Conservation (phyloP, 106 monocot species). For the Vanilla planifolia region DNA sequence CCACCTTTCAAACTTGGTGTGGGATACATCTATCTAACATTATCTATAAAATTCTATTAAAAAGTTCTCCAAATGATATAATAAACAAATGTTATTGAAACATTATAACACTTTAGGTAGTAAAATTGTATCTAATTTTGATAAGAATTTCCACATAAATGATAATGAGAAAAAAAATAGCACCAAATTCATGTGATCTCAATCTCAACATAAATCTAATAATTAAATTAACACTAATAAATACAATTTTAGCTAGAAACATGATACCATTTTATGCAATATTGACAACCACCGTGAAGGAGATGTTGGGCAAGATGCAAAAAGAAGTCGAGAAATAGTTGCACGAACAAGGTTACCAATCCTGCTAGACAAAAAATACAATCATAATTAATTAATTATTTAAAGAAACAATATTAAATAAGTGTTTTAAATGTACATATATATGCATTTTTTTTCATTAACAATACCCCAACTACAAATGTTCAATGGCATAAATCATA, state of each 20-base stretch:
- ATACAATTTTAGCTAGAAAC: neutral
- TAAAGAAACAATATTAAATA: no score
- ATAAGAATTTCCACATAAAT: neutral
- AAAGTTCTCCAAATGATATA: no score
- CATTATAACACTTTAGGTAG: no score
- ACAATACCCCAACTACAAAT: no score
- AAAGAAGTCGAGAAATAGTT: conserved; percentile 72
- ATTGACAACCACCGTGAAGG: conserved; percentile 88
- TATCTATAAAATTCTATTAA: no score
- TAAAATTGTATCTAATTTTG: neutral
- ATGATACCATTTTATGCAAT: conserved; percentile 60
- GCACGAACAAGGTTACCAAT: conserved; percentile 75
- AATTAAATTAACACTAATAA: neutral
- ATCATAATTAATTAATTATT: no score
- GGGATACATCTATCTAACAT: no score
- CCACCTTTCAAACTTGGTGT: no score
- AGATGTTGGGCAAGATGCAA: conserved; percentile 68
- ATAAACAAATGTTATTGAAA: no score
- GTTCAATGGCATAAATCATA: no score
- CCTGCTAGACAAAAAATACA: conserved; percentile 38
- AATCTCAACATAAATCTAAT: conserved; percentile 3
- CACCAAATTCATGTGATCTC: neutral
- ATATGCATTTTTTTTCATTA: no score
- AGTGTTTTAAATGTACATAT: no score
- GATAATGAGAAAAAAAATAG: neutral